A percentile compares a stretch with the other conserved stretches of the same genome.
phyloP scores from a whole-genome alignment of 164 flowering plant genomes.

The Sedum album region DNA sequence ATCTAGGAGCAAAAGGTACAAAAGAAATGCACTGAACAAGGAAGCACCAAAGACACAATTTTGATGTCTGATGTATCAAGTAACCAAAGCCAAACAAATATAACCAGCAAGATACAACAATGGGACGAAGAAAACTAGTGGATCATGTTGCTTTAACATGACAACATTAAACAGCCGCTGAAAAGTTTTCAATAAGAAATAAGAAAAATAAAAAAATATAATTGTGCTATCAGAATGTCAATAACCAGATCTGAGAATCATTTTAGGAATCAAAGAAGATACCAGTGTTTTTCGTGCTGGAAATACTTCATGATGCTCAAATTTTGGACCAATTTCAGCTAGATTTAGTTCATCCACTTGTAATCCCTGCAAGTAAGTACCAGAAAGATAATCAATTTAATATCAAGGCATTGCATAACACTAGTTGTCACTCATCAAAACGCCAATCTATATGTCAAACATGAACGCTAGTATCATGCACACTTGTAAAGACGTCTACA shows the following conservation, averaged over 20 bases:
- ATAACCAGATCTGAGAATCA: neutral
- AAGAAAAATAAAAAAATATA: neutral
- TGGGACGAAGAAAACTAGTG: neutral
- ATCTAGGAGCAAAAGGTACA: too few relatives aligned
- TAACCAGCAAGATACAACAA: too few relatives aligned
- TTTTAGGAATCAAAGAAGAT: slow-evolving; percentile 10
- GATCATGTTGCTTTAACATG: neutral
- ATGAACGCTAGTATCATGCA: neutral
- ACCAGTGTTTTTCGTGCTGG: slow-evolving; percentile 98
- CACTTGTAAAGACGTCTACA: neutral
- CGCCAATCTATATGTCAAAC: neutral
- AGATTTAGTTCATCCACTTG: slow-evolving; percentile 75
- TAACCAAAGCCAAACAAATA: neutral
- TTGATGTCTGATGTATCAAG: too few relatives aligned
- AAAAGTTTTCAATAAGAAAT: neutral
- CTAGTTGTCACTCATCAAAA: neutral
- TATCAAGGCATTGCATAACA: neutral
- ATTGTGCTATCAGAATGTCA: neutral
- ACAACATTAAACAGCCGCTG: too few relatives aligned
- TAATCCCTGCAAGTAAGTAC: slow-evolving; percentile 42
- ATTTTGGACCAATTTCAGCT: slow-evolving; percentile 83
- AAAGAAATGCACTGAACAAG: too few relatives aligned
- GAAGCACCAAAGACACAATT: neutral
- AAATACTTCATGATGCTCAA: slow-evolving; percentile 78
- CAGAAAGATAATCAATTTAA: neutral